Evolutionary conservation across 768 basidiomycete genomes (phyloP), one percentile per base, ranked within the genome.

Genomic region (Hydnomerulius pinastri): DNA sequence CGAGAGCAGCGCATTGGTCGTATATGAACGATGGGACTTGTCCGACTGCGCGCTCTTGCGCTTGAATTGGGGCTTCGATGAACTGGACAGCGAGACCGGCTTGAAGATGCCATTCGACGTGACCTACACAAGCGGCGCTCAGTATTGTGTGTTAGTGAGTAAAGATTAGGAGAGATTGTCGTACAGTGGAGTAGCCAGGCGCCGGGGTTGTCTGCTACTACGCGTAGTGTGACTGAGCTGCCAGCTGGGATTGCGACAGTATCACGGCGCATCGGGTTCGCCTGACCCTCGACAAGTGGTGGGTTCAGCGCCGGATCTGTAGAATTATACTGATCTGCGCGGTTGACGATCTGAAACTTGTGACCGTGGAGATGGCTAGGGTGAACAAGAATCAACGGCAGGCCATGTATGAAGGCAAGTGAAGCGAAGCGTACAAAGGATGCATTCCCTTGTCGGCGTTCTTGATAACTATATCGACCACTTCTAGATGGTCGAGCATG

Each of bases 211-310:
- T 98, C 90, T 1, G 92, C 91, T 40, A 86, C 72, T 59, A 94
- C 69, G 18, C 92, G 83, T 38, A 99, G 71, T 0, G 88, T 89
- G 10, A 79, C 87, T 3, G 84, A 84, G 17, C 79, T 69, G 51
- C 76, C 77, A 4, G 82, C 77, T 3, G 89, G 87, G 43, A 97
- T 81, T 49, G 83, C 79, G 13, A 96, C 73, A 0, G 92, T 95
- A 68, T 99, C 96, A 33, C 96, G 80, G n/a, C 92, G 84, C 62
- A 95, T 82, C 2, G 95, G 96, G 71, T 98, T 99, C 1, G 72
- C 65, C 59, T 92, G 88, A 12, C 81, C 85, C 69, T 92, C 89
- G 20, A 77, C 73, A 48, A 92, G 71, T 0, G 89, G 85, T 12
- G 92, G 93, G 70, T 96, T 96, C 40, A 94, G 73, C 1, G 71